Conservation (phyloP, 768 basidiomycete genomes). For the Rubroboletus satanas region DNA sequence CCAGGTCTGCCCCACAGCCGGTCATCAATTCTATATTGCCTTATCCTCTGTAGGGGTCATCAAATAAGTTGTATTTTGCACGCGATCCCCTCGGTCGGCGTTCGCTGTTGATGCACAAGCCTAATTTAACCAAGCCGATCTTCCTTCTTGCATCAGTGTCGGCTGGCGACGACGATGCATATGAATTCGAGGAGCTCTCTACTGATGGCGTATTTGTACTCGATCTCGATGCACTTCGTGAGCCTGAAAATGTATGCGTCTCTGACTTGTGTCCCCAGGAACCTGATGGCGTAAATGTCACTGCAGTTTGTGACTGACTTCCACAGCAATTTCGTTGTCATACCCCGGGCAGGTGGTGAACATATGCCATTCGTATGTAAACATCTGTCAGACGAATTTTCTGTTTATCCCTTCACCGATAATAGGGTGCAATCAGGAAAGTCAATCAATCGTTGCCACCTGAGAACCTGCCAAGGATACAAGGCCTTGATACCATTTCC, state of each 20-base stretch:
- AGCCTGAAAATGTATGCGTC: constrained; percentile 25
- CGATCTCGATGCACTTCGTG: constrained; percentile 35
- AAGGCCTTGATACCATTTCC: constrained; percentile 27
- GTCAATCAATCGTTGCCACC: constrained; percentile 51
- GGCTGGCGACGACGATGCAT: constrained; percentile 41
- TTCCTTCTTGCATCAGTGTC: constrained; percentile 69
- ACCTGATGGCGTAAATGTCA: neutral
- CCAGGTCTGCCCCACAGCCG: constrained; percentile 45
- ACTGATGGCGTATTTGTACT: constrained; percentile 57
- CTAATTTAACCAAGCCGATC: constrained; percentile 44
- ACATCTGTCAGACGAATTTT: neutral
- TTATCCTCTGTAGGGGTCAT: constrained; percentile 35
- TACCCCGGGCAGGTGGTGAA: constrained; percentile 21
- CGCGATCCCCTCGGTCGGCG: constrained; percentile 84
- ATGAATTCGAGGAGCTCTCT: constrained; percentile 57
- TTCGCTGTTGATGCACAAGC: constrained; percentile 72
- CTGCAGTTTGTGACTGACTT: constrained; percentile 23
- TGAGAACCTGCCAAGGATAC: constrained; percentile 34
- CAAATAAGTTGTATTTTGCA: constrained; percentile 59
- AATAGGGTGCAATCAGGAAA: constrained; percentile 41
- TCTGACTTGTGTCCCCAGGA: neutral
- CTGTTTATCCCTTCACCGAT: neutral
- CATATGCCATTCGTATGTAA: constrained; percentile 24
- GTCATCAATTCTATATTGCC: neutral
- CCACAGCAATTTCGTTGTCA: constrained; percentile 12